Base-by-base conservation (phyloP, 2,329 filamentous ascomycete species). In the Orbilia brochopaga region DNA sequence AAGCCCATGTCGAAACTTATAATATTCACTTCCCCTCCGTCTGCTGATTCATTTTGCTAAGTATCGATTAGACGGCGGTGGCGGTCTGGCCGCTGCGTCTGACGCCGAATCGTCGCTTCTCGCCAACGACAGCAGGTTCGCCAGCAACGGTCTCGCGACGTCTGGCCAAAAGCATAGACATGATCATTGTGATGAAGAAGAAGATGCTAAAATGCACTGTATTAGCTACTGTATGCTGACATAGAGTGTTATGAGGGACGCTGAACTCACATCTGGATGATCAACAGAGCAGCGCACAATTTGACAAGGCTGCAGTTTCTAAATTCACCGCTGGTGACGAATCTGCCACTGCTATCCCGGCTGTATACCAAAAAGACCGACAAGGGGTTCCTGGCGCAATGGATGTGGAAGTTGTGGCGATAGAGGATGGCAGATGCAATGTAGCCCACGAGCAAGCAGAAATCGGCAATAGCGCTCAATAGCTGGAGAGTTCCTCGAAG, bases 151-250 rank as follows among this genome's bases (percentile, higher is more conserved):
- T 21, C 8, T 64, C 51, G 27, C 59, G 35, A 2, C 27, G 35
- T 37, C 58, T 52, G n/a, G 74, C 69, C 7, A 75, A 46, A 6
- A 73, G 23, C 1, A 66, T 17, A 5, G 74, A 73, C 10, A 76
- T 66, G 10, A 76, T 61, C 24, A 75, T 75, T 8, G 75, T 75
- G 40, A 69, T 40, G 46, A 76, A 75, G 66, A 76, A 76, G 23
- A 76, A 37, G 48, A 76, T 59, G 13, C 75, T 70, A 51, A 35
- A 40, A 37, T 48, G 21, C 10, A 10, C 13, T n/a, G 13, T 24
- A 23, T 52, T 24, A 23, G 27, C 13, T 15, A 2, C 1, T 8
- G 23, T 52, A 2, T 5, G 3, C 24, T 21, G 2, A 23, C 6
- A 32, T 37, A 1, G 30, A 48, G 11, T 19, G 50, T 13, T 6